Evolutionary conservation across 108 stramenopile species (phyloP).

Genomic region (Skeletonema tropicum): DNA sequence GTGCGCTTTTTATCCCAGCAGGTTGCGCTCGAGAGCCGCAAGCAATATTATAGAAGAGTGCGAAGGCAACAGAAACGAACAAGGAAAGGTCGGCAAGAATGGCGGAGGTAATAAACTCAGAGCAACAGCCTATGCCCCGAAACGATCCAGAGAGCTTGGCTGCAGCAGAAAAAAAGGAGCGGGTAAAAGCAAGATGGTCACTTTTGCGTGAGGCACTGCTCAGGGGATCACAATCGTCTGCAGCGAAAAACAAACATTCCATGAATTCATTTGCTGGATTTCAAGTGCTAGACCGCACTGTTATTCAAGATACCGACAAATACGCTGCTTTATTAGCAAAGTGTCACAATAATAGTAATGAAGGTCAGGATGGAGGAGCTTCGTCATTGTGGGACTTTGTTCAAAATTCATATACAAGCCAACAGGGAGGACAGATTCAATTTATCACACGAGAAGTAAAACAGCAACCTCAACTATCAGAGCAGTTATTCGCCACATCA

Average conservation of each 20-base stretch:
- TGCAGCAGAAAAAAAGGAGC: slow-evolving; percentile 5
- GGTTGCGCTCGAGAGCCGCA: too few relatives aligned
- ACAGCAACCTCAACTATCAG: slow-evolving; percentile 1
- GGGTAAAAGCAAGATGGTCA: slow-evolving; percentile 66
- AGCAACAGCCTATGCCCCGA: neutral
- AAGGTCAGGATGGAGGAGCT: neutral
- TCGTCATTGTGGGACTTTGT: slow-evolving; percentile 20
- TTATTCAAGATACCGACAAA: neutral
- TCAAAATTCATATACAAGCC: slow-evolving; percentile 31
- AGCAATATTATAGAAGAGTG: too few relatives aligned
- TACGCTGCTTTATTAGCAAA: neutral
- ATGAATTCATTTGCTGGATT: slow-evolving; percentile 77
- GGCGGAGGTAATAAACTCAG: neutral
- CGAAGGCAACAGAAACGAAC: too few relatives aligned
- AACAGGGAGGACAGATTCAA: slow-evolving; percentile 5
- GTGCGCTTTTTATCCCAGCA: too few relatives aligned
- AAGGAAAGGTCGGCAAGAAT: neutral
- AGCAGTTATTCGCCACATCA: neutral
- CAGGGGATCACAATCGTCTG: slow-evolving; percentile 18
- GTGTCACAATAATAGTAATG: neutral
- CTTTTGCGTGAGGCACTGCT: slow-evolving; percentile 65
- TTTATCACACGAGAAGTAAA: slow-evolving; percentile 40
- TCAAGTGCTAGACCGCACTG: slow-evolving; percentile 47
- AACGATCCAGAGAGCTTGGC: neutral
- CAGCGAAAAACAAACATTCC: slow-evolving; percentile 28